These are phyloP conservation scores for Epichloe bromicola DNA, from an alignment of 2,329 filamentous ascomycete species.

Conservation along the genomic window DNA sequence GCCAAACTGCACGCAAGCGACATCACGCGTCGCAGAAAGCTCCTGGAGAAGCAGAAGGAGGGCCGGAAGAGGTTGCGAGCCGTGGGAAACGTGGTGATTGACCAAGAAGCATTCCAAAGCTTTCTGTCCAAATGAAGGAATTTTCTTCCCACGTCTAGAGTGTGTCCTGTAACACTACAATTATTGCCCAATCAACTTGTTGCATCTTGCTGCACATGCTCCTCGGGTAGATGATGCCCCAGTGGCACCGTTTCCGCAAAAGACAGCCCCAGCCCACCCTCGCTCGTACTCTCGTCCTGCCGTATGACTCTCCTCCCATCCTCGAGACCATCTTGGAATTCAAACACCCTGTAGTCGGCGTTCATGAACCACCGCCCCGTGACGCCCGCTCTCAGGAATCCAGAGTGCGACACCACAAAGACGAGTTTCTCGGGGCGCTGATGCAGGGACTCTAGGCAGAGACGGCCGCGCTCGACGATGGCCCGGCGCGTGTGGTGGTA, in stretches of 20 bases:
- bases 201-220: background rate
- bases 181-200: background rate
- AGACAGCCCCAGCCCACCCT: constrained; percentile 24
- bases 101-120: constrained; percentile 87
- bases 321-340: constrained; percentile 26
- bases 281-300: constrained; percentile 31
- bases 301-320: constrained; percentile 16
- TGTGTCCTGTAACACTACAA: background rate
- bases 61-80: constrained; percentile 76
- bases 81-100: constrained; percentile 87
- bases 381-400: constrained; percentile 46
- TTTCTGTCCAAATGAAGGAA: constrained; percentile 63
- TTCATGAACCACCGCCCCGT: constrained; percentile 45
- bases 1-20: constrained; percentile 89
- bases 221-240: constrained; percentile 12
- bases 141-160: background rate
- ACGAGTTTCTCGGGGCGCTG: constrained; percentile 45
- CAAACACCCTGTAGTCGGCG: constrained; percentile 51
- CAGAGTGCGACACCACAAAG: constrained; percentile 52
- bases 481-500: constrained; percentile 42
- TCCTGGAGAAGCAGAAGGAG: constrained; percentile 94
- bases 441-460: constrained; percentile 35
- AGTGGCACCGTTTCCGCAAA: constrained; percentile 23
- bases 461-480: constrained; percentile 41
- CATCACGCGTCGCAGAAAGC: constrained; percentile 65